Percentiles rank a stretch among this genome's conserved stretches.
Evolutionary conservation across 1,284 basidiomycete species (phyloP).

Genomic region (Ceratobasidium sp.): DNA sequence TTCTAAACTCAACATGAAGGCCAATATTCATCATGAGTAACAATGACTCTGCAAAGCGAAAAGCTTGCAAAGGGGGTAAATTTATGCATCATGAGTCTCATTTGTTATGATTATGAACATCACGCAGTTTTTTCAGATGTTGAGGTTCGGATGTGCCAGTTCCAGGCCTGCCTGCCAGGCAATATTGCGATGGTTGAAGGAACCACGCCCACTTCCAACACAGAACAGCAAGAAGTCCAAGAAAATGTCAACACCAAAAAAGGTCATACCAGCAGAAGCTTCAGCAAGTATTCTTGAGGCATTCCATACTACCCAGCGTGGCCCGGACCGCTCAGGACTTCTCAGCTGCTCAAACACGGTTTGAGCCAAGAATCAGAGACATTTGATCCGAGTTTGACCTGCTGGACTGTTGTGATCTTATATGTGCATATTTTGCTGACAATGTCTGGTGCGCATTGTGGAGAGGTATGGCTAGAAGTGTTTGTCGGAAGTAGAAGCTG

Average conservation of each 20-base stretch:
- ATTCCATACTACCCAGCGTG: background rate
- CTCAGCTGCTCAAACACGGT: background rate
- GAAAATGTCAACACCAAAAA: background rate
- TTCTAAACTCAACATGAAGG: background rate
- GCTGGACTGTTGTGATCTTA: background rate
- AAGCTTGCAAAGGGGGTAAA: background rate
- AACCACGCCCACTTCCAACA: background rate
- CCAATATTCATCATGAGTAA: slow-evolving; percentile 3
- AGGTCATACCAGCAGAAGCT: background rate
- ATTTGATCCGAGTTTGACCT: background rate
- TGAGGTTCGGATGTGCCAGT: background rate
- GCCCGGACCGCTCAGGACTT: background rate
- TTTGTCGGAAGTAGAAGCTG: background rate
- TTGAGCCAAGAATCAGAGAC: background rate
- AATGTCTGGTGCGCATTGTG: background rate
- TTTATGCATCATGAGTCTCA: background rate
- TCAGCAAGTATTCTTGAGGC: background rate
- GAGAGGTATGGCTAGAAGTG: background rate
- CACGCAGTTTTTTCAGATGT: background rate
- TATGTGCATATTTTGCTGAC: background rate
- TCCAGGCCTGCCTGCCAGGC: slow-evolving; percentile 2
- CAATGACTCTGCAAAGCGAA: slow-evolving; percentile 1
- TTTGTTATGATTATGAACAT: background rate
- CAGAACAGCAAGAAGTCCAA: background rate
- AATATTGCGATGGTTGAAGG: background rate